Evolutionary conservation across 2,329 filamentous ascomycete species (phyloP).

Genomic region (Lachnellula hyalina): DNA sequence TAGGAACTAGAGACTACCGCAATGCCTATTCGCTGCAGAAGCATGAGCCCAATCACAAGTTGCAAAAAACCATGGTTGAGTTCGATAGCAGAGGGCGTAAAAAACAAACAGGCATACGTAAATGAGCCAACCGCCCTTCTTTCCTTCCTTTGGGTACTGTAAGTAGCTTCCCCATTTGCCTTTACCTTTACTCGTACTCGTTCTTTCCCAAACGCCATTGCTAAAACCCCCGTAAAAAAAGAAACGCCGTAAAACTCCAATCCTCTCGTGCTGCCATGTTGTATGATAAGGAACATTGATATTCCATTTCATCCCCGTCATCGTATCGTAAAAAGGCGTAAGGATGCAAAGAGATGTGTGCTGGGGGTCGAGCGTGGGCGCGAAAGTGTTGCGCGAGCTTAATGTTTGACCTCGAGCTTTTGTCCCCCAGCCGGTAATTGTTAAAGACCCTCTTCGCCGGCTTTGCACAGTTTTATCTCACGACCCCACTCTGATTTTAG

Average conservation of each 20-base stretch:
- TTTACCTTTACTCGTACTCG: background rate
- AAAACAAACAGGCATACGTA: background rate
- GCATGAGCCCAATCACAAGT: background rate
- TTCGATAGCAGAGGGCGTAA: background rate
- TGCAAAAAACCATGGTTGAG: background rate
- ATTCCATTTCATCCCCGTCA: background rate
- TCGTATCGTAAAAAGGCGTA: background rate
- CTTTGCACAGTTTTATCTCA: conserved; percentile 94
- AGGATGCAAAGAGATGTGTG: conserved; percentile 1
- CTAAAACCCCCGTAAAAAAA: background rate
- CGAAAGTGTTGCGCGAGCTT: conserved; percentile 6
- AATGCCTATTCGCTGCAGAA: background rate
- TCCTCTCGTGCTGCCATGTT: background rate
- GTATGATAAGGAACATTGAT: background rate
- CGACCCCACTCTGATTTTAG: conserved; percentile 98
- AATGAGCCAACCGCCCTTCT: background rate
- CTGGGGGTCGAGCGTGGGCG: conserved; percentile 7
- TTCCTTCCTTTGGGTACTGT: background rate
- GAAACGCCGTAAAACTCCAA: background rate
- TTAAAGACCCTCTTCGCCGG: conserved; percentile 90
- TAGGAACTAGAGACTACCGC: background rate
- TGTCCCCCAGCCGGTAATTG: conserved; percentile 20
- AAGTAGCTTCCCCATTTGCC: background rate
- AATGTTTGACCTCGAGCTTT: conserved; percentile 12
- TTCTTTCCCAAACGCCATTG: background rate